phyloP scores from a whole-genome alignment of 2,329 filamentous ascomycete genomes.

The Neocatenulostroma microsporum region DNA sequence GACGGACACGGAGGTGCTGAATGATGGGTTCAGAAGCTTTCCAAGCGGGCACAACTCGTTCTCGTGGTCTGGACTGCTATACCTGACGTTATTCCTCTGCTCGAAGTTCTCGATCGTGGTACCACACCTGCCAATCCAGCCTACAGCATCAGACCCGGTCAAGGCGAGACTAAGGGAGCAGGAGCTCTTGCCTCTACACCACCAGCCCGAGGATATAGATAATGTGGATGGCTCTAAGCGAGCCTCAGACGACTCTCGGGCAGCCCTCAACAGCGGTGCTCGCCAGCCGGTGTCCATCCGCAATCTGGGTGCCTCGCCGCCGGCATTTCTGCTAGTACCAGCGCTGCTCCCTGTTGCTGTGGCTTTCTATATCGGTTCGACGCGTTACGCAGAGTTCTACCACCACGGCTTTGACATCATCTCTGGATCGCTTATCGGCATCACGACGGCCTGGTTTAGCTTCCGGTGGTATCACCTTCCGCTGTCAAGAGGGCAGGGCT shows the following conservation, averaged over 20 bases:
- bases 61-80: too few species aligned
- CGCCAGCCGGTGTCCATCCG: slow-evolving; percentile 32
- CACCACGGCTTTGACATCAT: slow-evolving; percentile 92
- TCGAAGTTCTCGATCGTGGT: slow-evolving; percentile 71
- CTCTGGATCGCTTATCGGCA: slow-evolving; percentile 73
- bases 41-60: too few species aligned
- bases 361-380: slow-evolving; percentile 74
- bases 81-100: too few species aligned
- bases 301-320: slow-evolving; percentile 71
- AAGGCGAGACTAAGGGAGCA: slow-evolving; percentile 4
- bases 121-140: slow-evolving; percentile 55
- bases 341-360: slow-evolving; percentile 63
- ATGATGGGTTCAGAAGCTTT: too few species aligned
- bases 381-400: slow-evolving; percentile 78
- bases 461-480: slow-evolving; percentile 85
- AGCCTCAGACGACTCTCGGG: slow-evolving; percentile 3
- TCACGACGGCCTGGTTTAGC: slow-evolving; percentile 60
- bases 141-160: slow-evolving; percentile 5
- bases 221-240: too few species aligned
- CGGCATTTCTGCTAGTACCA: slow-evolving; percentile 66
- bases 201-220: slow-evolving; percentile 12
- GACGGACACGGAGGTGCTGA: too few species aligned
- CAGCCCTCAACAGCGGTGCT: background rate
- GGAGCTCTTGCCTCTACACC: slow-evolving; percentile 23
- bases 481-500: slow-evolving; percentile 69